phyloP scores from a whole-genome alignment of 163 green algal species.

The Scenedesmus sp. region DNA sequence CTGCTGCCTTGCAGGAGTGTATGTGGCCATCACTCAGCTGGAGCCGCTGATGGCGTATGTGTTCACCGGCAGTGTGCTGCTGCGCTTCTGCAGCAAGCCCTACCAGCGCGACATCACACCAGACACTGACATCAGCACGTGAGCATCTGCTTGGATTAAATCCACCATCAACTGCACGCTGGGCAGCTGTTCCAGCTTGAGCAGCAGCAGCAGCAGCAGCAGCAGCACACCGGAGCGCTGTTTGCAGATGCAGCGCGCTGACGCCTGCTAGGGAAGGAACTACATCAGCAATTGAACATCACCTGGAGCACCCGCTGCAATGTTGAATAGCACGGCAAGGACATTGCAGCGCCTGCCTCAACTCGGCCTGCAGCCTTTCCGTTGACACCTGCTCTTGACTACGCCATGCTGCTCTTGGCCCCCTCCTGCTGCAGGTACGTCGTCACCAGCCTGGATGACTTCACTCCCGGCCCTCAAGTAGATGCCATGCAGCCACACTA shows the following conservation, averaged over 20 bases:
- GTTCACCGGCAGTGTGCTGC: not conserved
- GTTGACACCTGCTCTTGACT: not conserved
- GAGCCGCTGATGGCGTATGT: slow-evolving; percentile 25
- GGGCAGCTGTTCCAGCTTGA: too few relatives aligned
- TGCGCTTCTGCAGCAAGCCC: slow-evolving; percentile 10
- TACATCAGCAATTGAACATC: too few relatives aligned
- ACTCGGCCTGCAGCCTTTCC: not conserved
- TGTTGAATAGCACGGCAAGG: too few relatives aligned
- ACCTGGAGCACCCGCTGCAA: too few relatives aligned
- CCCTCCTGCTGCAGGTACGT: not conserved
- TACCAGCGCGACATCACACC: not conserved
- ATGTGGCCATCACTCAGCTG: slow-evolving; percentile 12
- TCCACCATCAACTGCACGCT: too few relatives aligned
- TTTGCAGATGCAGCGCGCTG: too few relatives aligned
- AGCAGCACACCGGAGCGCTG: too few relatives aligned
- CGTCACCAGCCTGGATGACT: slow-evolving; percentile 23
- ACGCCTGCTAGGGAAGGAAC: too few relatives aligned
- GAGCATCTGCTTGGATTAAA: not conserved
- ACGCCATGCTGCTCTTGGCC: not conserved
- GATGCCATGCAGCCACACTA: slow-evolving; percentile 13
- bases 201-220: too few relatives aligned
- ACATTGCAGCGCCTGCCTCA: not conserved
- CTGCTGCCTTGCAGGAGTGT: not conserved
- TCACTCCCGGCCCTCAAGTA: not conserved
- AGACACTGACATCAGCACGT: not conserved